Evolutionary conservation across 805 yeast genomes (phyloP).

Genomic region (Metschnikowia gruessii): DNA sequence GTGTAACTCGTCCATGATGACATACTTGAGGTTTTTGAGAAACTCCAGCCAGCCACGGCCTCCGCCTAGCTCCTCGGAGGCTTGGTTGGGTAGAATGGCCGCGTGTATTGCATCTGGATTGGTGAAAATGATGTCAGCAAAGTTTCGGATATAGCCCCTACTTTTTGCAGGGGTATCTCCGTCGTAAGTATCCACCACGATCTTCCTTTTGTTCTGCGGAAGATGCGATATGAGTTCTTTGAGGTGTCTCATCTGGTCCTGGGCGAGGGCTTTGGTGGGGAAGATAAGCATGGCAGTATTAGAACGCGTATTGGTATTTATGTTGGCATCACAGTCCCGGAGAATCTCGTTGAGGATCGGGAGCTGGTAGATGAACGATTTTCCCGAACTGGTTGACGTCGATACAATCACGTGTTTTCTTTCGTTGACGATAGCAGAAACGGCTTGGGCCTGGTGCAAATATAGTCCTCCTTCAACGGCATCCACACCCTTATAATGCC

Average conservation of each 20-base stretch:
- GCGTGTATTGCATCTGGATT: constrained; percentile 94
- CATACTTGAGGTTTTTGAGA: constrained; percentile 58
- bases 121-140: constrained; percentile 80
- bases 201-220: constrained; percentile 38
- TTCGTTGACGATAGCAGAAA: constrained; percentile 53
- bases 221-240: constrained; percentile 52
- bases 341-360: constrained; percentile 61
- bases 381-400: constrained; percentile 97
- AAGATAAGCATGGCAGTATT: constrained; percentile 81
- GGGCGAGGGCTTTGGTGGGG: constrained; percentile 97
- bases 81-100: constrained; percentile 73
- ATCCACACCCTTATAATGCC: constrained; percentile 41
- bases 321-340: constrained; percentile 35
- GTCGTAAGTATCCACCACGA: constrained; percentile 78
- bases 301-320: constrained; percentile 26
- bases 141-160: constrained; percentile 52
- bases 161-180: constrained; percentile 78
- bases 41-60: constrained; percentile 61
- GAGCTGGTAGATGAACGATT: constrained; percentile 86
- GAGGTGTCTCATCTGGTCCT: constrained; percentile 88
- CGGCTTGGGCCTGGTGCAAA: constrained; percentile 79
- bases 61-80: constrained; percentile 26
- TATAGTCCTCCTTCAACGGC: constrained; percentile 52
- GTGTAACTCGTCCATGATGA: constrained; percentile 85
- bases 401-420: constrained; percentile 72